Evolutionary conservation across 768 basidiomycete species (phyloP), one percentile per base, ranked within the genome.

Genomic region (Auriscalpium vulgare): DNA sequence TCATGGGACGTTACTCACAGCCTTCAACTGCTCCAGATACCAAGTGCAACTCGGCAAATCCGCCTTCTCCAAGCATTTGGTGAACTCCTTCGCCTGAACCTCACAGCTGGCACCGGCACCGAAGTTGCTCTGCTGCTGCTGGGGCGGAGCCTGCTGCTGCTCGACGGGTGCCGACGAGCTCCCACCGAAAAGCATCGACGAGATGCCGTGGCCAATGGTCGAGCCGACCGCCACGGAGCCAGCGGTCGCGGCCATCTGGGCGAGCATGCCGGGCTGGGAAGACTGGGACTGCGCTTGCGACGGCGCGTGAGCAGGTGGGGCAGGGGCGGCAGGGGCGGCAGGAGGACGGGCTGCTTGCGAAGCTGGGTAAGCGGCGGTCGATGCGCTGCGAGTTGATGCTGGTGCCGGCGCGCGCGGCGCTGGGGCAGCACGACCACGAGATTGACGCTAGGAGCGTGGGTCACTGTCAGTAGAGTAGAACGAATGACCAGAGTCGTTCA

Each of bases 201-300:
- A 91, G 60, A 95, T 67, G n/a, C 92, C 92, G 67, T 95, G 92
- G 47, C 91, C 92, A 60, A 95, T 81, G 55, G 84, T 85, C 8
- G 89, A 92, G 23, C 92, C 93, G 50, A 91, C 75, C 6, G 91
- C 93, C 50, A 95, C 91, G 56, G 88, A 89, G 59, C 91, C 92
- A 29, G 91, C 92, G 7, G 92, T 91, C 6, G 89, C 87, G 53
- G 91, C 91, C 88, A 93, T 92, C 65, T 89, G 87, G 0, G 82
- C 78, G 16, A 93, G 54, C 78, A 93, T 75, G 13, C 91, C 90
- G 1, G 91, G 90, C 23, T 44, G 19, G 21, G 58, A 53, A n/a
- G 50, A 4, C 59, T 79, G 63, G 0, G 69, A 66, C 53, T 68
- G 67, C 34, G 70, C 44, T 8, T 71, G 68, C 3, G 60, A 40